Base-by-base conservation (phyloP, 768 basidiomycete genomes). In the Tylopilus vinaceipallidus region DNA sequence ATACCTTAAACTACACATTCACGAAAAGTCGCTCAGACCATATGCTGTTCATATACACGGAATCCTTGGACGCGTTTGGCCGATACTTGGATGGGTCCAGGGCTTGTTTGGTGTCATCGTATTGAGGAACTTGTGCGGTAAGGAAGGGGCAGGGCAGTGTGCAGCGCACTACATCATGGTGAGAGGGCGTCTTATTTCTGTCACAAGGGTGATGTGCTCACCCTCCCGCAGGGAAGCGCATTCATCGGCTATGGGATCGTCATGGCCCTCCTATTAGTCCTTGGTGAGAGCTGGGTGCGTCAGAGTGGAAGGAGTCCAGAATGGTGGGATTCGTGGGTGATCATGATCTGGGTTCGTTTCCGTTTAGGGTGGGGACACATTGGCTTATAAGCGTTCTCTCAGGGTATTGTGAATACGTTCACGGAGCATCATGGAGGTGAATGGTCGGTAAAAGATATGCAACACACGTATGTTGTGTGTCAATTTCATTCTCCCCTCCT, bases 371-470 rank as follows among this genome's bases (percentile, higher is more conserved):
- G 11, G 13, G 14, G 19, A n/a, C 24, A 34, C 37, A 14, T 32
- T 42, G 32, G 7, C 38, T 53, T 14, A 52, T 34, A 16, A 39
- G 2, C 12, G 12, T 11, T 13, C 14, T 7, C 30, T 43, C 29
- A 58, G 56, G 66, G 49, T 27, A 49, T 58, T 81, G 86, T 97
- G 49, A 95, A 97, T 57, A 95, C 93, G 0, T 95, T 95, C 64
- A 95, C 93, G 0, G 90, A 93, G 61, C 93, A 97, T 63, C 87
- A 83, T 42, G 89, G 90, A 8, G 76, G 76, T 17, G 65, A 59
- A 1, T 95, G 94, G 94, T 87, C 83, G 3, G 86, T 86, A 45
- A 94, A 95, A 66, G 94, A 95, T 66, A 88, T 94, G 89, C 92
- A 95, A 60, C 93, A 95, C 67, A 92, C 91, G 83, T 91, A 62